These are phyloP conservation scores for Mycena pura DNA, from an alignment of 768 basidiomycete genomes.

Conservation along the genomic window DNA sequence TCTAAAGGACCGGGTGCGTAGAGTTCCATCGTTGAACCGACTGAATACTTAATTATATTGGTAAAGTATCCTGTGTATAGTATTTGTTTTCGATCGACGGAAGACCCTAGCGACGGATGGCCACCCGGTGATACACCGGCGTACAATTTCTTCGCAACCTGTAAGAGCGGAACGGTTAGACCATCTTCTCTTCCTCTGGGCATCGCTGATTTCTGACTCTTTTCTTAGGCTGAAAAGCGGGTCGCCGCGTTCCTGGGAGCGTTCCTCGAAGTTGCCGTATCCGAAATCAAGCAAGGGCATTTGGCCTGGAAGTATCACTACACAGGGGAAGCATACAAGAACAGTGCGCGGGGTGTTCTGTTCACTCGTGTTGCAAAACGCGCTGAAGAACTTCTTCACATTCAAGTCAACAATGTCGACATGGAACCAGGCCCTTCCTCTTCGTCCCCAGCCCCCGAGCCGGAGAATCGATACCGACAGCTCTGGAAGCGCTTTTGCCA, in stretches of 20 bases:
- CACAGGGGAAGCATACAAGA: neutral
- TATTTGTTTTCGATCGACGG: neutral
- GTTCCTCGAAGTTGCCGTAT: neutral
- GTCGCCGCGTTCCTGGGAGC: neutral
- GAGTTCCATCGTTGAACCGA: neutral
- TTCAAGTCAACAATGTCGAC: neutral
- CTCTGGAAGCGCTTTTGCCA: neutral
- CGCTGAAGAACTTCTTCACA: neutral
- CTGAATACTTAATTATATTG: too few species aligned
- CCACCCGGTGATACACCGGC: neutral
- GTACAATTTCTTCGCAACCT: neutral
- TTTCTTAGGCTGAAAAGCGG: neutral
- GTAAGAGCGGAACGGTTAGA: neutral
- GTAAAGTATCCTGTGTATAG: neutral
- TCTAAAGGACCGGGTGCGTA: neutral
- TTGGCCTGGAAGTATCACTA: neutral
- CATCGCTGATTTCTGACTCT: neutral
- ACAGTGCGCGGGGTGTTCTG: neutral
- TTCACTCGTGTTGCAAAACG: neutral
- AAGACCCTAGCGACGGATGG: neutral
- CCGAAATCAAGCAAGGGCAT: neutral
- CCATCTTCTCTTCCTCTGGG: neutral
- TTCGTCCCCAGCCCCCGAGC: too few species aligned
- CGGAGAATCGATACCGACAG: neutral
- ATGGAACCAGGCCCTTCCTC: too few species aligned